Percentiles rank a stretch among this genome's conserved stretches.
Conservation (phyloP, 345 rosid species). For the Pistacia atlantica region DNA sequence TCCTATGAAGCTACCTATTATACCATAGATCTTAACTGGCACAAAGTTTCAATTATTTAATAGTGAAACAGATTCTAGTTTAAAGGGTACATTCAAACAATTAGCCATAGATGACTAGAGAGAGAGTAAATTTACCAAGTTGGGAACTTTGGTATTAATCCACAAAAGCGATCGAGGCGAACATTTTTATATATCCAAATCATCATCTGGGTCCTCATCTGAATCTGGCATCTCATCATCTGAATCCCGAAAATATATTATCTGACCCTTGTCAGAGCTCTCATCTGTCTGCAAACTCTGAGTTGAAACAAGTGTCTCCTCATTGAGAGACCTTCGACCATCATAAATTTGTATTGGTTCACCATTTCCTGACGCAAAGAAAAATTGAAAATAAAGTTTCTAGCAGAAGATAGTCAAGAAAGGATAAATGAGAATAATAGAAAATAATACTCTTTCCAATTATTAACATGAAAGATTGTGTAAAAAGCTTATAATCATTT, state of each 20-base stretch:
- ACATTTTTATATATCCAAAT: constrained; percentile 67
- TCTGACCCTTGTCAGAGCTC: constrained; percentile 58
- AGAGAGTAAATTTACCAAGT: constrained; percentile 1
- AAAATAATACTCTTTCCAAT: not conserved
- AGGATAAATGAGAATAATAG: not conserved
- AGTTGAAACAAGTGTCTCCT: constrained; percentile 28
- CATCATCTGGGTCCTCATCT: constrained; percentile 97
- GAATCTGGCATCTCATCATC: constrained; percentile 97
- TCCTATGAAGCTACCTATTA: not conserved
- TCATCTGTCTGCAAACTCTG: constrained; percentile 35
- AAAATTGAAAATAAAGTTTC: not conserved
- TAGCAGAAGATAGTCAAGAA: not conserved
- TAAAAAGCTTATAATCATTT: not conserved
- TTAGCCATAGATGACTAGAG: not conserved
- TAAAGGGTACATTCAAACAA: not conserved
- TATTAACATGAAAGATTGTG: not conserved
- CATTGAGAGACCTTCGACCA: constrained; percentile 61
- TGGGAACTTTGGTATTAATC: not conserved
- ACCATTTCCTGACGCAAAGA: constrained; percentile 59
- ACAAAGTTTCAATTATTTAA: not conserved
- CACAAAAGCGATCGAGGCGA: not conserved
- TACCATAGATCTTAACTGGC: not conserved
- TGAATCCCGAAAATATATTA: constrained; percentile 87
- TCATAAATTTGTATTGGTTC: constrained; percentile 77
- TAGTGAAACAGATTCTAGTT: not conserved